Conservation (phyloP, 2,329 filamentous ascomycete species). For the Parascedosporium putredinis region DNA sequence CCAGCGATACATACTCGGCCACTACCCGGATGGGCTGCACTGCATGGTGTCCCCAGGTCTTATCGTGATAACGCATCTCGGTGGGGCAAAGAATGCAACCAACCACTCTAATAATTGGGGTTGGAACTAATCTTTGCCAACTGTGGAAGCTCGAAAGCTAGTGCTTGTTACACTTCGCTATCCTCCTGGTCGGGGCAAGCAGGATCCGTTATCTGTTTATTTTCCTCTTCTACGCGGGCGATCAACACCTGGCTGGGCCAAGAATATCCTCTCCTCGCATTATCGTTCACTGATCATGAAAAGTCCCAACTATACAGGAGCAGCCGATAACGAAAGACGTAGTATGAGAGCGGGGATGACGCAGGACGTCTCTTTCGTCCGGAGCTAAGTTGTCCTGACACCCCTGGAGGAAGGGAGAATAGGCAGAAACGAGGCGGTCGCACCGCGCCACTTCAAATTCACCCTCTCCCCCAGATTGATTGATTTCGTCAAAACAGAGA, state of each 20-base stretch:
- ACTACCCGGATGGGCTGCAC: not conserved
- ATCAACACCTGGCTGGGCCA: not conserved
- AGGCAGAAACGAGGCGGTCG: too few relatives aligned
- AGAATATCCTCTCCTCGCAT: not conserved
- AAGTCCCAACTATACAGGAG: not conserved
- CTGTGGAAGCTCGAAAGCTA: constrained; percentile 2
- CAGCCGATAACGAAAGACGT: not conserved
- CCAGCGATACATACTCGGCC: not conserved
- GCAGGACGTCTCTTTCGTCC: not conserved
- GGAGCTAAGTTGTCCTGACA: too few relatives aligned
- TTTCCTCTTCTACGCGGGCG: too few relatives aligned
- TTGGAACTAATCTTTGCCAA: not conserved
- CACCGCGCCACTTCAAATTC: too few relatives aligned
- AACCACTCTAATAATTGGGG: not conserved
- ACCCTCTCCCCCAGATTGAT: too few relatives aligned
- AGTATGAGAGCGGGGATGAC: not conserved
- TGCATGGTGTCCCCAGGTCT: constrained; percentile 3
- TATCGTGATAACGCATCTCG: not conserved
- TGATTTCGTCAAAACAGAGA: too few relatives aligned
- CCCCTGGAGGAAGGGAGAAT: not conserved
- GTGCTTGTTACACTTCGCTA: not conserved
- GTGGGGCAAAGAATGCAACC: not conserved
- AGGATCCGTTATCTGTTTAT: too few relatives aligned
- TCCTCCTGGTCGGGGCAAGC: not conserved
- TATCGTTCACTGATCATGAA: constrained; percentile 6